phyloP scores from a whole-genome alignment of 169 alveolate genomes.

The Plasmodium vivax region DNA sequence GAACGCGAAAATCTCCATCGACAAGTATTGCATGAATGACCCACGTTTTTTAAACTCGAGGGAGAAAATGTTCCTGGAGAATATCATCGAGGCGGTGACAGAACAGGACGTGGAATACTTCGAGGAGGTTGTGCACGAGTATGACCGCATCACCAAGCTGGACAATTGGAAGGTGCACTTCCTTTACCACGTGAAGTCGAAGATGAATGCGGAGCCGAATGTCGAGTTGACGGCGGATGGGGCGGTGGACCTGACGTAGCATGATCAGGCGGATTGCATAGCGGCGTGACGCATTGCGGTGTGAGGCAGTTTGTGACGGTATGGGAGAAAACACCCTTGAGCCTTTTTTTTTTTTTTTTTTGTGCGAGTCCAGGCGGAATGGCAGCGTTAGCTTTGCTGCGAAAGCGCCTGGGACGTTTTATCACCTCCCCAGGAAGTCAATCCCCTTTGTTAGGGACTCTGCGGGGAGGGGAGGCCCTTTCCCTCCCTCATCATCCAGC shows the following conservation, averaged over 20 bases:
- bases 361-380: background rate
- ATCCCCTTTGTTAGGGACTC: background rate
- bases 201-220: slow-evolving; percentile 46
- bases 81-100: slow-evolving; percentile 53
- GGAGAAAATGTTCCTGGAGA: slow-evolving; percentile 42
- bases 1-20: slow-evolving; percentile 68
- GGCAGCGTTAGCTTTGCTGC: background rate
- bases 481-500: background rate
- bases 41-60: slow-evolving; percentile 63
- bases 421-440: background rate
- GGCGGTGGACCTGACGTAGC: slow-evolving; percentile 36
- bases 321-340: background rate
- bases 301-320: background rate
- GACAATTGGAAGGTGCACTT: slow-evolving; percentile 67
- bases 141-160: slow-evolving; percentile 55
- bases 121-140: slow-evolving; percentile 65
- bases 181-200: slow-evolving; percentile 47
- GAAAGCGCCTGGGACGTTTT: background rate
- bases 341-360: background rate
- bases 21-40: slow-evolving; percentile 45
- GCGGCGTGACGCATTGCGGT: background rate
- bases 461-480: background rate
- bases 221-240: slow-evolving; percentile 66
- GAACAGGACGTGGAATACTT: slow-evolving; percentile 61
- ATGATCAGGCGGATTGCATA: background rate